phyloP scores from a whole-genome alignment of 768 basidiomycete genomes.

The Tulasnella sp. region DNA sequence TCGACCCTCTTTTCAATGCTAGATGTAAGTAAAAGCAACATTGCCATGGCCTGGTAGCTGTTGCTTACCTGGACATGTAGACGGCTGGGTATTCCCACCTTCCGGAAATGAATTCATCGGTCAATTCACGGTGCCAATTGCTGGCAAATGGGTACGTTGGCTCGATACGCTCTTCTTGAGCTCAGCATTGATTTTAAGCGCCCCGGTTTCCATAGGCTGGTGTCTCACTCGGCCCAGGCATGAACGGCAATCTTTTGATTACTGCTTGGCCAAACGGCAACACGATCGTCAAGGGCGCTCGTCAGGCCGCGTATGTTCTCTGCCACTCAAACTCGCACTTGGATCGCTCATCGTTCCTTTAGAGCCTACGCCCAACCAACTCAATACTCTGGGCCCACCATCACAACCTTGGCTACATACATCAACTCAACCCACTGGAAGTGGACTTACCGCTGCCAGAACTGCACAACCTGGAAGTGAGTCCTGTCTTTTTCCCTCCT shows the following conservation, averaged over 20 bases:
- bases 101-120: conserved; percentile 53
- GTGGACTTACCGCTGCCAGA: conserved; percentile 63
- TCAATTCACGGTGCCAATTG: conserved; percentile 55
- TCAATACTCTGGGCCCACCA: conserved; percentile 47
- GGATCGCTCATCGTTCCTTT: background rate
- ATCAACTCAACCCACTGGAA: conserved; percentile 55
- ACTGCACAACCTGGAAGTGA: conserved; percentile 45
- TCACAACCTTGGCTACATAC: conserved; percentile 50
- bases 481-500: background rate
- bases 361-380: conserved; percentile 52
- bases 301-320: conserved; percentile 50
- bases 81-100: conserved; percentile 21
- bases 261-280: conserved; percentile 58
- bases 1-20: conserved; percentile 18
- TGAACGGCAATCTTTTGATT: conserved; percentile 54
- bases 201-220: conserved; percentile 35
- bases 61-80: background rate
- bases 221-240: conserved; percentile 50
- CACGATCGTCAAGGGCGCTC: conserved; percentile 49
- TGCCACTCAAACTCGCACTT: background rate
- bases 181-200: background rate
- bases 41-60: too few relatives aligned
- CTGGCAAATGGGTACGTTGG: conserved; percentile 45
- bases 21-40: background rate
- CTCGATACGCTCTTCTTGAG: background rate